phyloP scores from a whole-genome alignment of 1,284 basidiomycete genomes.

The Cryptococcus jaspeensis region DNA sequence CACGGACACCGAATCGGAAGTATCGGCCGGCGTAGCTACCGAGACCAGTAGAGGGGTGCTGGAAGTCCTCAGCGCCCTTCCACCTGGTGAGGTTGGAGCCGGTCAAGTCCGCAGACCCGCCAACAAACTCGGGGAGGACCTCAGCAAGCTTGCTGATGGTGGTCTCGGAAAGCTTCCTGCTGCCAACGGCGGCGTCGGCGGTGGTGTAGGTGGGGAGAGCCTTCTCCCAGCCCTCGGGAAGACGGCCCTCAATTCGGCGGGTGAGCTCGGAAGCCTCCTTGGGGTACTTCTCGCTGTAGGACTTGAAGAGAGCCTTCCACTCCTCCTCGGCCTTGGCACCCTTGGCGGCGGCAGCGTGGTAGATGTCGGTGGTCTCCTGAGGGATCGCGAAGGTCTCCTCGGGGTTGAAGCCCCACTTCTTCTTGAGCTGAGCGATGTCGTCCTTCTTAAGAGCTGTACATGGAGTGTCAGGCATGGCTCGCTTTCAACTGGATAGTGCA shows the following conservation, averaged over 20 bases:
- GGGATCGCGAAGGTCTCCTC: constrained; percentile 79
- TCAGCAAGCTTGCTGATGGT: constrained; percentile 74
- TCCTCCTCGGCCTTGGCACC: constrained; percentile 72
- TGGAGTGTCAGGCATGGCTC: not conserved
- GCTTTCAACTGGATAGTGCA: not conserved
- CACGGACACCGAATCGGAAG: constrained; percentile 94
- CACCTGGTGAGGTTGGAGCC: constrained; percentile 90
- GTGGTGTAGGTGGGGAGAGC: constrained; percentile 72
- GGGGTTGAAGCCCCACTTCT: constrained; percentile 78
- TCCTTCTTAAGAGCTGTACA: constrained; percentile 81
- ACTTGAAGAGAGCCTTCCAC: constrained; percentile 71
- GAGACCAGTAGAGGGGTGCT: constrained; percentile 78
- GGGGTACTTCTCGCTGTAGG: constrained; percentile 76
- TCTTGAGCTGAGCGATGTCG: constrained; percentile 81
- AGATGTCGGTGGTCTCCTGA: constrained; percentile 68
- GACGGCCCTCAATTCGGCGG: constrained; percentile 77
- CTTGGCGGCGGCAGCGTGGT: constrained; percentile 64
- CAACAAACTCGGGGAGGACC: constrained; percentile 76
- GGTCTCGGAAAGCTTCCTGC: constrained; percentile 90
- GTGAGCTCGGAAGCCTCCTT: constrained; percentile 80
- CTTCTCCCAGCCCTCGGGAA: constrained; percentile 85
- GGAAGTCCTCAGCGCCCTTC: constrained; percentile 77
- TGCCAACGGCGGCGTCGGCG: constrained; percentile 78
- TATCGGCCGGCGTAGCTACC: constrained; percentile 85
- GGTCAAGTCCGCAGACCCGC: constrained; percentile 90